Conservation (phyloP, 1,139 yeast species). For the Sugiyamaella paludigena region DNA sequence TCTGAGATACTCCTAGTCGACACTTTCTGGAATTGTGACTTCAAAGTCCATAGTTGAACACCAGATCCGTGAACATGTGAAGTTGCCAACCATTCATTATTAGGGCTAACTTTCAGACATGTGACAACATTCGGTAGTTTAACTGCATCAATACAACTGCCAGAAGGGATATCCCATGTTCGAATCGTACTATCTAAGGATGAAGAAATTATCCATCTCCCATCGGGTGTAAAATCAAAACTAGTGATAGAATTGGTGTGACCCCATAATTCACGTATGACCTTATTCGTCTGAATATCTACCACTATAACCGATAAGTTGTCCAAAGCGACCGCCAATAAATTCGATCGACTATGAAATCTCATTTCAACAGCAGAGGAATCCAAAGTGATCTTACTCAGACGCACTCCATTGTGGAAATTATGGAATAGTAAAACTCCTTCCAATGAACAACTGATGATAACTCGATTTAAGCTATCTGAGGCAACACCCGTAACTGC, state of each 20-base stretch:
- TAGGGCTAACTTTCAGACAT: constrained; percentile 73
- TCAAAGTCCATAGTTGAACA: constrained; percentile 87
- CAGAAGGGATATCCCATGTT: constrained; percentile 98
- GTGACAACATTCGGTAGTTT: constrained; percentile 77
- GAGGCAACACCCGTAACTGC: constrained; percentile 86
- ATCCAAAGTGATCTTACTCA: constrained; percentile 66
- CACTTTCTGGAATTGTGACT: constrained; percentile 74
- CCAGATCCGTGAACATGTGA: constrained; percentile 92
- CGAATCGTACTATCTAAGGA: constrained; percentile 84
- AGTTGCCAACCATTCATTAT: constrained; percentile 90
- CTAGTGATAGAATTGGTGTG: constrained; percentile 87
- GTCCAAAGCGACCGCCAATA: constrained; percentile 82
- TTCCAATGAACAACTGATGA: constrained; percentile 87
- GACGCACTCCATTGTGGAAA: constrained; percentile 65
- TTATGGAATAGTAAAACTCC: constrained; percentile 88
- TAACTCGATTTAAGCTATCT: constrained; percentile 83
- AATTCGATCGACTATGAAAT: constrained; percentile 77
- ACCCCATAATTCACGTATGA: constrained; percentile 86
- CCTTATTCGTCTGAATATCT: constrained; percentile 75
- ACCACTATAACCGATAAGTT: constrained; percentile 80
- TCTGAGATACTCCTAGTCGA: constrained; percentile 78
- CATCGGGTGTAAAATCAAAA: constrained; percentile 90
- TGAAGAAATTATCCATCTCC: constrained; percentile 89
- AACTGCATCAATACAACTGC: constrained; percentile 94
- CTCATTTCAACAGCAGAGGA: constrained; percentile 77